phyloP scores from a whole-genome alignment of 345 rosid genomes.

The Eucalyptus shirleyi region DNA sequence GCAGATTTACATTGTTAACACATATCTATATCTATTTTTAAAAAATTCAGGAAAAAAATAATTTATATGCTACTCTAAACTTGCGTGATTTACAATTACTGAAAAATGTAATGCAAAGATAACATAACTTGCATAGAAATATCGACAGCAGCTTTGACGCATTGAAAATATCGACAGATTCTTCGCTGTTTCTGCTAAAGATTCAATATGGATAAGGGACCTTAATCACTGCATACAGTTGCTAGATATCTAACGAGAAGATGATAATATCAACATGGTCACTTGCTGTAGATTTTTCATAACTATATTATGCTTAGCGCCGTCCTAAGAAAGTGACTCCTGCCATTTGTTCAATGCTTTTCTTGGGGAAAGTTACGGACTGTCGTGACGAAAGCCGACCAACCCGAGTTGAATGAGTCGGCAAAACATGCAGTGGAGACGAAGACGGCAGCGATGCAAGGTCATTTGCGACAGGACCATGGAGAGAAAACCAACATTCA shows the following conservation, averaged over 20 bases:
- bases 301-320: background rate
- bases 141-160: too few relatives aligned
- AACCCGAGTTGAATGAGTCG: background rate
- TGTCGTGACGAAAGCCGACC: background rate
- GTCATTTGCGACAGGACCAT: background rate
- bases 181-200: too few relatives aligned
- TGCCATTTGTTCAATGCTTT: background rate
- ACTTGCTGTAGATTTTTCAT: background rate
- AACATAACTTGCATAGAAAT: too few relatives aligned
- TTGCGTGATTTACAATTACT: too few relatives aligned
- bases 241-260: background rate
- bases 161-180: too few relatives aligned
- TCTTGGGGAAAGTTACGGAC: background rate
- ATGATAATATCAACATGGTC: background rate
- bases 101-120: too few relatives aligned
- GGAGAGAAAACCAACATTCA: background rate
- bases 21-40: too few relatives aligned
- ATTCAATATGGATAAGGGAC: too few relatives aligned
- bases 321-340: background rate
- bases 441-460: background rate
- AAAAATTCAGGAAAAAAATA: too few relatives aligned
- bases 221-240: too few relatives aligned
- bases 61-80: too few relatives aligned
- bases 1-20: too few relatives aligned
- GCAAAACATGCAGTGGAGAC: background rate